Conservation (phyloP, 148 eudicot genomes). For the Rhododendron henanense region DNA sequence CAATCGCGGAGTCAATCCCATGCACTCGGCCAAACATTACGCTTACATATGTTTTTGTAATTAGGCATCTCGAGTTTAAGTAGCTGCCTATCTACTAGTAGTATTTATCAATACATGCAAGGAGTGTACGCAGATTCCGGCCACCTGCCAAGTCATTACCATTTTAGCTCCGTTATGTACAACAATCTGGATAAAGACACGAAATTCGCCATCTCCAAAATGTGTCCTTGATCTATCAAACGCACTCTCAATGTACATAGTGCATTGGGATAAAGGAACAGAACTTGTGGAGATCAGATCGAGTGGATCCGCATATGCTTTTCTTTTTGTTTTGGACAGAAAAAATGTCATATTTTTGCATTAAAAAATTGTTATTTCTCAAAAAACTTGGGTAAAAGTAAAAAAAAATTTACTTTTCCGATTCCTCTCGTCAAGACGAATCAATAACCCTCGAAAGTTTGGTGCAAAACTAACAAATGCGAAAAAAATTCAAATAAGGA, state of each 20-base stretch:
- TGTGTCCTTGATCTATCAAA: neutral
- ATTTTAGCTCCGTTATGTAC: constrained; percentile 37
- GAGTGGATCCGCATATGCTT: no score
- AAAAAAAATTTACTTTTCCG: no score
- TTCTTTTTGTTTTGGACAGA: no score
- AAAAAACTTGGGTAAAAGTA: no score
- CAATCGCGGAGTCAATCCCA: constrained; percentile 12
- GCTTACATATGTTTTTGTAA: neutral
- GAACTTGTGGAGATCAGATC: neutral
- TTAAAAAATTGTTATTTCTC: no score
- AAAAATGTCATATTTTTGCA: no score
- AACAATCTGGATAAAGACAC: constrained; percentile 25
- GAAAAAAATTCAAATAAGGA: no score
- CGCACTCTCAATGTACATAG: neutral
- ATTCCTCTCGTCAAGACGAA: no score
- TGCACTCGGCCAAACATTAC: constrained; percentile 15
- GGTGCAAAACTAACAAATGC: no score
- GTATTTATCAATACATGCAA: neutral
- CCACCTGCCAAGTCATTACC: constrained; percentile 17
- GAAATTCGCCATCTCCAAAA: neutral
- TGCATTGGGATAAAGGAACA: neutral
- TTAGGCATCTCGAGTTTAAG: constrained; percentile 5
- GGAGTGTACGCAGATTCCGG: neutral
- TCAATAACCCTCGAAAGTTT: no score
- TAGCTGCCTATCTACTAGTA: constrained; percentile 9